Percentiles rank a stretch among this genome's conserved stretches.
Evolutionary conservation across 805 yeast species (phyloP).

Genomic region (Ascoidea rubescens): DNA sequence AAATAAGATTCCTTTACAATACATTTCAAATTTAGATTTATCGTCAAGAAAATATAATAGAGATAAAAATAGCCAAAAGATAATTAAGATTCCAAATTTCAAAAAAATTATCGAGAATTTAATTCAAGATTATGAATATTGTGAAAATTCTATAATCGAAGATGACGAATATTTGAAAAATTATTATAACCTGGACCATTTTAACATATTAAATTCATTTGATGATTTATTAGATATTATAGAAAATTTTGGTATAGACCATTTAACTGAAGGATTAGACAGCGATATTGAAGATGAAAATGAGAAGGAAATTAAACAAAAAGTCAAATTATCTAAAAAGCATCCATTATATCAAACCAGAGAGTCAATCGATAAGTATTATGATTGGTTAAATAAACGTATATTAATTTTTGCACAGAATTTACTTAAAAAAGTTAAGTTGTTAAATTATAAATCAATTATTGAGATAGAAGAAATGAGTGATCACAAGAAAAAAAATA

Average conservation of each 20-base stretch:
- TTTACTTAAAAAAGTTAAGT: too few species aligned
- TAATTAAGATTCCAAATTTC: slow-evolving; percentile 18
- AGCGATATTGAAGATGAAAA: slow-evolving; percentile 34
- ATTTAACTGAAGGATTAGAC: slow-evolving; percentile 44
- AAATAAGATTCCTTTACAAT: slow-evolving; percentile 45
- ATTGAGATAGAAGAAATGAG: slow-evolving; percentile 7
- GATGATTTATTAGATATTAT: slow-evolving; percentile 60
- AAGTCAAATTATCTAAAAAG: slow-evolving; percentile 12
- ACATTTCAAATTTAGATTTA: slow-evolving; percentile 33
- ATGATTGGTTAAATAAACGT: slow-evolving; percentile 29
- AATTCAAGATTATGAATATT: slow-evolving; percentile 22
- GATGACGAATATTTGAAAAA: slow-evolving; percentile 15
- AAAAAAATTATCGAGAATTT: slow-evolving; percentile 30
- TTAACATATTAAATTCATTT: slow-evolving; percentile 39
- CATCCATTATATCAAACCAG: slow-evolving; percentile 43
- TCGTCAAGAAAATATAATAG: slow-evolving; percentile 21
- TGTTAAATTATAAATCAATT: too few species aligned
- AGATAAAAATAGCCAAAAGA: too few species aligned
- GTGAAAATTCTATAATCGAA: slow-evolving; percentile 1
- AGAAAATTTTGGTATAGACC: slow-evolving; percentile 44
- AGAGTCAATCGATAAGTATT: slow-evolving; percentile 26
- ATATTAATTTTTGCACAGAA: too few species aligned
- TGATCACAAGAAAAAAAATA: background rate
- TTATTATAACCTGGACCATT: slow-evolving; percentile 25
- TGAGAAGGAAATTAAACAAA: slow-evolving; percentile 1